These are phyloP conservation scores for Ophiostoma novo-ulmi DNA, from an alignment of 2,329 filamentous ascomycete species.

Conservation along the genomic window DNA sequence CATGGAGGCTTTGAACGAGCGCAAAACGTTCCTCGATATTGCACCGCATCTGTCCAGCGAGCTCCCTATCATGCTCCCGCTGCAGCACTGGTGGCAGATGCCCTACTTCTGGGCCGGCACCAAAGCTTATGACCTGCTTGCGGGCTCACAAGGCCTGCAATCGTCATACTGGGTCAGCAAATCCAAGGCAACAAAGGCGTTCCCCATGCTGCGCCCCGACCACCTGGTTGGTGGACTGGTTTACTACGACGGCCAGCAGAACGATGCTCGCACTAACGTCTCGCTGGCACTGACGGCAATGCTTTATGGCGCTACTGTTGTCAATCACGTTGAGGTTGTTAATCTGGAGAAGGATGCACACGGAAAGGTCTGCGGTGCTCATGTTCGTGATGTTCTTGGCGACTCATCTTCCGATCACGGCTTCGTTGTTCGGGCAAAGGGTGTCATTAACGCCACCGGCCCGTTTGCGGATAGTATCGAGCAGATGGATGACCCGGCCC, in stretches of 20 bases:
- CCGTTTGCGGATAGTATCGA: conserved; percentile 76
- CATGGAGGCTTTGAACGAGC: conserved; percentile 74
- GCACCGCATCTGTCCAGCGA: conserved; percentile 76
- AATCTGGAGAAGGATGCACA: conserved; percentile 53
- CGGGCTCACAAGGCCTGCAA: conserved; percentile 76
- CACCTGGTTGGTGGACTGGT: conserved; percentile 68
- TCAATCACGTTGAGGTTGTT: conserved; percentile 73
- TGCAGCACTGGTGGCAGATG: conserved; percentile 78
- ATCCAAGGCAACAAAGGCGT: conserved; percentile 69
- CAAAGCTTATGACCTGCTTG: conserved; percentile 76
- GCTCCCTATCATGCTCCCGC: conserved; percentile 76
- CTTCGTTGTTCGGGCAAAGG: conserved; percentile 70
- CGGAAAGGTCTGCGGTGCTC: conserved; percentile 65
- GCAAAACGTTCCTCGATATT: conserved; percentile 77
- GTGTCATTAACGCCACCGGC: conserved; percentile 78
- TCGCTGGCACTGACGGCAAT: conserved; percentile 75
- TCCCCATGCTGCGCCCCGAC: conserved; percentile 70
- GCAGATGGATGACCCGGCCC: conserved; percentile 68
- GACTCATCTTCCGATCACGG: conserved; percentile 48
- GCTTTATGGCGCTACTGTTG: conserved; percentile 71
- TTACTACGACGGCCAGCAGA: conserved; percentile 84
- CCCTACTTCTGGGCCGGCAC: conserved; percentile 67
- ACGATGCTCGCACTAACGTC: conserved; percentile 83
- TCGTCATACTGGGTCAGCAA: conserved; percentile 76
- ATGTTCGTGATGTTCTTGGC: conserved; percentile 57